These are phyloP conservation scores for Ganoderma lingzhi DNA, from an alignment of 1,284 basidiomycete species.

Conservation along the genomic window DNA sequence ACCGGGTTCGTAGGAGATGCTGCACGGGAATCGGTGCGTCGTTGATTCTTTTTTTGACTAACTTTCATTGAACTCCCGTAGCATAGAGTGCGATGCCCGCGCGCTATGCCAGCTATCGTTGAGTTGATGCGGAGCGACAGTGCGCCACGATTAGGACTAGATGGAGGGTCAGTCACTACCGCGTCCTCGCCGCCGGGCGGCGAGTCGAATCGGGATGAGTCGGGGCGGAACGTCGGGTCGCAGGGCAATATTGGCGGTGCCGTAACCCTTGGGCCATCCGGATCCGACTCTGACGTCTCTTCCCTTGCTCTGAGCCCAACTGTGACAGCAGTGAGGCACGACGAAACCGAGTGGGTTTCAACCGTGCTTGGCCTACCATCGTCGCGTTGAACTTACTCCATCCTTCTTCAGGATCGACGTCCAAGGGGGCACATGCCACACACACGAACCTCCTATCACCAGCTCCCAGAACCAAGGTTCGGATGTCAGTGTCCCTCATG, in stretches of 20 bases:
- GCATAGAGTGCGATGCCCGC: not conserved
- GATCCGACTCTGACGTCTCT: not conserved
- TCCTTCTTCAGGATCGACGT: not conserved
- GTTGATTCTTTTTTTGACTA: not conserved
- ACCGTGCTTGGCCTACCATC: not conserved
- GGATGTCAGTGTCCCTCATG: not conserved
- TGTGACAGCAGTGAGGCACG: no score
- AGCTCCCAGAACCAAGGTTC: not conserved
- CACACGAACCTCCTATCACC: not conserved
- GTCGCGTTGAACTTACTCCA: not conserved
- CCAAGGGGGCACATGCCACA: not conserved
- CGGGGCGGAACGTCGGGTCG: not conserved
- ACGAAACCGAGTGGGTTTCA: not conserved
- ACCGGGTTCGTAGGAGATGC: not conserved
- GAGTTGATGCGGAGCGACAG: not conserved
- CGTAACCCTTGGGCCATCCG: not conserved
- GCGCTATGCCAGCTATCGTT: not conserved
- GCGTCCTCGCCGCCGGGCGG: not conserved
- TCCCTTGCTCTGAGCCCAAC: not conserved
- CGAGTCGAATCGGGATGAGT: not conserved
- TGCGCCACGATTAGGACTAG: not conserved
- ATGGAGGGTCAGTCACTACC: not conserved
- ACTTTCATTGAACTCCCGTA: not conserved
- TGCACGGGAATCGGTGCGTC: conserved; percentile 10
- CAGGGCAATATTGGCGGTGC: not conserved